Evolutionary conservation across 352 stramenopile genomes (phyloP).

Genomic region (Phytophthora melonis): DNA sequence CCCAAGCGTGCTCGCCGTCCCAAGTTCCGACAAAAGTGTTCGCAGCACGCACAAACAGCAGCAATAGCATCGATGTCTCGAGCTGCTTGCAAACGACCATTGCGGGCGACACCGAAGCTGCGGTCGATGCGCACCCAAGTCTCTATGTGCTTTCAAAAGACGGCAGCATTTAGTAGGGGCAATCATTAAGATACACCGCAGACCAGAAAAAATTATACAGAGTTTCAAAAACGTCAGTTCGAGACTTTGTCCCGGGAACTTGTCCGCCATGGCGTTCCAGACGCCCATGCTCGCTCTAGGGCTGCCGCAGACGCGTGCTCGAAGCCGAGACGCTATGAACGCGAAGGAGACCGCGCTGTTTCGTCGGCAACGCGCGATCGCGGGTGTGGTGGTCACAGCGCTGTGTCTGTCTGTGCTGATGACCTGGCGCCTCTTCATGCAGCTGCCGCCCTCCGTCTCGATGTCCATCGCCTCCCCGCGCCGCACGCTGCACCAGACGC

Average conservation of each 20-base stretch:
- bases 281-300: constrained; percentile 67
- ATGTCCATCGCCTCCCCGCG: constrained; percentile 28
- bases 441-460: constrained; percentile 35
- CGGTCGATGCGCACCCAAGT: too few species aligned
- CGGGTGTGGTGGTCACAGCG: constrained; percentile 33
- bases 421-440: constrained; percentile 53
- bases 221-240: constrained; percentile 1
- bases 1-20: neutral
- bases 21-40: neutral
- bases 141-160: too few species aligned
- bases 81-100: too few species aligned
- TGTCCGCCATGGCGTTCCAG: constrained; percentile 48
- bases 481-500: constrained; percentile 37
- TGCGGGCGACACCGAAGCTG: too few species aligned
- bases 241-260: neutral
- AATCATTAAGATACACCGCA: neutral
- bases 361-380: constrained; percentile 25
- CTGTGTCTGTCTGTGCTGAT: constrained; percentile 51
- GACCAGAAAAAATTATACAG: neutral
- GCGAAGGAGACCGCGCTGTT: constrained; percentile 31
- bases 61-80: too few species aligned
- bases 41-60: too few species aligned
- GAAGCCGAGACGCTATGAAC: constrained; percentile 8
- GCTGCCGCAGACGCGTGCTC: constrained; percentile 54
- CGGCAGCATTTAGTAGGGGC: too few species aligned